phyloP scores from a whole-genome alignment of 176 grass and related monocot genomes.

The Themeda triandra region DNA sequence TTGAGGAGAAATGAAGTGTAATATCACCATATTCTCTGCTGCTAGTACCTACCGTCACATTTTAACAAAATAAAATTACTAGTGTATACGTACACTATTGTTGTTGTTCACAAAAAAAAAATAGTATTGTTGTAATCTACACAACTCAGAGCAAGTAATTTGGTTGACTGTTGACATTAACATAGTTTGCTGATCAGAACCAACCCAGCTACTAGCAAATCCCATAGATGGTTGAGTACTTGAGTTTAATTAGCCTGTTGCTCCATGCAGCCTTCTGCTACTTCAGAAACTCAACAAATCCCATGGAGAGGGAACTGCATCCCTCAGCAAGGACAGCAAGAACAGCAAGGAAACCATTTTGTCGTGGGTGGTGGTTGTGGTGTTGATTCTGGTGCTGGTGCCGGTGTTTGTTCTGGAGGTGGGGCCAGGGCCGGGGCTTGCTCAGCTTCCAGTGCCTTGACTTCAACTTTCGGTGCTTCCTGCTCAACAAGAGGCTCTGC shows the following conservation, averaged over 20 bases:
- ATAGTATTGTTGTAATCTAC: background rate
- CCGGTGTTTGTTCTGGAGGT: background rate
- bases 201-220: background rate
- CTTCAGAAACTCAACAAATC: background rate
- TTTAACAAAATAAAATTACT: background rate
- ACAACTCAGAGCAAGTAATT: background rate
- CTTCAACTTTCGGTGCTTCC: background rate
- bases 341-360: slow-evolving; percentile 58
- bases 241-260: background rate
- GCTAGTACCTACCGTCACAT: background rate
- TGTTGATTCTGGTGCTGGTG: background rate
- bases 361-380: background rate
- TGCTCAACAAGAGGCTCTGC: background rate
- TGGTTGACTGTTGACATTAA: background rate
- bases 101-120: too few species aligned
- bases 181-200: background rate
- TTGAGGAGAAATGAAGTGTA: background rate
- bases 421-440: background rate
- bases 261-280: background rate
- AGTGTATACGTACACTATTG: background rate
- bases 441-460: background rate
- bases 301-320: background rate
- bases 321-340: slow-evolving; percentile 52
- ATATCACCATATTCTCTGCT: background rate
- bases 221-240: background rate